These are phyloP conservation scores for Vitellaria paradoxa DNA, from an alignment of 179 eudicot genomes.

Conservation along the genomic window DNA sequence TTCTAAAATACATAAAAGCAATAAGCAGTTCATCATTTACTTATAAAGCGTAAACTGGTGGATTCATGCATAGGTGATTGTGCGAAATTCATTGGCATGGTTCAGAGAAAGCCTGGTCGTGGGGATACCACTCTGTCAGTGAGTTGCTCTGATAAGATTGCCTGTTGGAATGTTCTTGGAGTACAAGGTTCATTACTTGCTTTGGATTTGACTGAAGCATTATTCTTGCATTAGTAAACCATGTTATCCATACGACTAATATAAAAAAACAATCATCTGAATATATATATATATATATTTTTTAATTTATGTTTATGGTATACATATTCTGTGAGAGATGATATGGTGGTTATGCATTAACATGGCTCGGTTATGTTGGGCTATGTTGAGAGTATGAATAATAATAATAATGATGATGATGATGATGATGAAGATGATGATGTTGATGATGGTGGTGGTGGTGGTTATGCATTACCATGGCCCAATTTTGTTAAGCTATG, in stretches of 20 bases:
- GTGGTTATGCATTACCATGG: too few relatives aligned
- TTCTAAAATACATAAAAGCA: neutral
- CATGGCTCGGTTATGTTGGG: neutral
- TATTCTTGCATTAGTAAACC: neutral
- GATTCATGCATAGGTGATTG: slow-evolving; percentile 28
- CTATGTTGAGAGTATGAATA: neutral
- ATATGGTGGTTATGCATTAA: neutral
- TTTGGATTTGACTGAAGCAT: neutral
- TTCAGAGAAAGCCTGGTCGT: slow-evolving; percentile 97
- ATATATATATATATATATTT: too few relatives aligned
- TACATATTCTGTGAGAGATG: neutral
- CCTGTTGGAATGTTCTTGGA: slow-evolving; percentile 94
- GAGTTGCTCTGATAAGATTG: slow-evolving; percentile 97
- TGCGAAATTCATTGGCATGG: slow-evolving; percentile 43
- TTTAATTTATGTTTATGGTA: neutral
- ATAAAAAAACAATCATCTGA: neutral
- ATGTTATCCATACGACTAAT: neutral
- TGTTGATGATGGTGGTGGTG: too few relatives aligned
- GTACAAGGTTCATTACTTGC: slow-evolving; percentile 60
- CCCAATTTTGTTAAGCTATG: too few relatives aligned
- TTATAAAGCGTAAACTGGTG: neutral
- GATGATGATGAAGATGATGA: too few relatives aligned
- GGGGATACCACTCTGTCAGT: slow-evolving; percentile 89
- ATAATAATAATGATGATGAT: too few relatives aligned
- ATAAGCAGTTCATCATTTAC: neutral